Evolutionary conservation across 345 rosid genomes (phyloP).

Genomic region (Dipteronia dyeriana): DNA sequence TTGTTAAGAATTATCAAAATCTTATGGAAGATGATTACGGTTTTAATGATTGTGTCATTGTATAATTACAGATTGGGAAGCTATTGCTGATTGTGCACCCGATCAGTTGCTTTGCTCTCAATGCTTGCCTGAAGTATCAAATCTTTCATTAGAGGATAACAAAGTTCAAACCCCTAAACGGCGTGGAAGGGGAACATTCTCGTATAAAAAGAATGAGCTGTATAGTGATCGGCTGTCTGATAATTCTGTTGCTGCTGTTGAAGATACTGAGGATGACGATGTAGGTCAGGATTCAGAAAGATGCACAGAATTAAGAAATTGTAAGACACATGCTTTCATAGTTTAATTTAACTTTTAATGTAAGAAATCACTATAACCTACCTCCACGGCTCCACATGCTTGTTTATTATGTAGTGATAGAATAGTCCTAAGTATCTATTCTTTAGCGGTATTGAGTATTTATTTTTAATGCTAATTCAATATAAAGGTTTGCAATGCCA

Average conservation of each 20-base stretch:
- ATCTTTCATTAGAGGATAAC: constrained; percentile 56
- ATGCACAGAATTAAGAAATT: constrained; percentile 36
- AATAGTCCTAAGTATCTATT: background rate
- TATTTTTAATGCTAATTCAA: background rate
- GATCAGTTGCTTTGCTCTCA: constrained; percentile 53
- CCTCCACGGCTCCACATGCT: background rate
- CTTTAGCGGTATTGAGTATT: background rate
- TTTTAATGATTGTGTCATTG: background rate
- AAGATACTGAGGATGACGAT: constrained; percentile 50
- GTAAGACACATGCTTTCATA: constrained; percentile 38
- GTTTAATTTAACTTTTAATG: background rate
- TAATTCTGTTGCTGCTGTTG: constrained; percentile 17
- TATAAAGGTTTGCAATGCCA: background rate
- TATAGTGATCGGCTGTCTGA: constrained; percentile 54
- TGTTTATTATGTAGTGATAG: background rate
- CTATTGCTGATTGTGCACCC: constrained; percentile 69
- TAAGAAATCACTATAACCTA: no score
- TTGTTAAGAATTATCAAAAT: background rate
- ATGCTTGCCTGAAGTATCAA: constrained; percentile 58
- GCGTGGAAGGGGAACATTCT: constrained; percentile 89
- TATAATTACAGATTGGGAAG: constrained; percentile 79
- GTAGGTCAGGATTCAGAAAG: constrained; percentile 34
- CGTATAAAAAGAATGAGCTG: constrained; percentile 57
- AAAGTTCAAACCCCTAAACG: constrained; percentile 61
- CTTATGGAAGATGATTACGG: background rate